Percentiles rank a stretch among this genome's conserved stretches.
phyloP scores from a whole-genome alignment of 306 rosid genomes.

The Vigna unguiculata region DNA sequence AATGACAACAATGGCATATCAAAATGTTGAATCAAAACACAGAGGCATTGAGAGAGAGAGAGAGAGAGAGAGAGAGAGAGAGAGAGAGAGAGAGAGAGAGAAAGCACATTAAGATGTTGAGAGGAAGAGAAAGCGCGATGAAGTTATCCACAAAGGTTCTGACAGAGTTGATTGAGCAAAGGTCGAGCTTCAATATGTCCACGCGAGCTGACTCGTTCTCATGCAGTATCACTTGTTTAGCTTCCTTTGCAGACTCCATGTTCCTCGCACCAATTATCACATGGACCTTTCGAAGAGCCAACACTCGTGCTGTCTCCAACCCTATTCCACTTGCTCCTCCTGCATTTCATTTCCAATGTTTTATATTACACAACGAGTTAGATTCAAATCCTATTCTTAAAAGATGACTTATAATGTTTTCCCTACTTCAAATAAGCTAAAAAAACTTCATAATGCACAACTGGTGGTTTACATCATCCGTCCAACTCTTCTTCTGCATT shows the following conservation, averaged over 20 bases:
- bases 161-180: constrained; percentile 70
- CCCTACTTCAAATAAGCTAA: too few relatives aligned
- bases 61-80: constrained; percentile 9
- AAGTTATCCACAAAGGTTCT: constrained; percentile 67
- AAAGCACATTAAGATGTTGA: constrained; percentile 78
- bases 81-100: constrained; percentile 11
- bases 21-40: too few relatives aligned
- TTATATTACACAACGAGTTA: neutral
- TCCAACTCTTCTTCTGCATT: too few relatives aligned
- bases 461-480: neutral
- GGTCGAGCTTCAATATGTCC: constrained; percentile 75
- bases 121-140: constrained; percentile 77
- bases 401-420: too few relatives aligned
- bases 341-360: constrained; percentile 33
- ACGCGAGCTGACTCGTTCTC: constrained; percentile 59
- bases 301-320: constrained; percentile 75
- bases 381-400: too few relatives aligned
- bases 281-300: constrained; percentile 72
- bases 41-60: neutral
- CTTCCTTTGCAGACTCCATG: constrained; percentile 72
- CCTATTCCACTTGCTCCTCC: constrained; percentile 99
- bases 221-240: constrained; percentile 59
- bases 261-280: constrained; percentile 85
- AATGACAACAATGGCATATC: neutral
- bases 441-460: too few relatives aligned